These are phyloP conservation scores for Pseudocercospora cruenta DNA, from an alignment of 2,329 filamentous ascomycete genomes.

Conservation along the genomic window DNA sequence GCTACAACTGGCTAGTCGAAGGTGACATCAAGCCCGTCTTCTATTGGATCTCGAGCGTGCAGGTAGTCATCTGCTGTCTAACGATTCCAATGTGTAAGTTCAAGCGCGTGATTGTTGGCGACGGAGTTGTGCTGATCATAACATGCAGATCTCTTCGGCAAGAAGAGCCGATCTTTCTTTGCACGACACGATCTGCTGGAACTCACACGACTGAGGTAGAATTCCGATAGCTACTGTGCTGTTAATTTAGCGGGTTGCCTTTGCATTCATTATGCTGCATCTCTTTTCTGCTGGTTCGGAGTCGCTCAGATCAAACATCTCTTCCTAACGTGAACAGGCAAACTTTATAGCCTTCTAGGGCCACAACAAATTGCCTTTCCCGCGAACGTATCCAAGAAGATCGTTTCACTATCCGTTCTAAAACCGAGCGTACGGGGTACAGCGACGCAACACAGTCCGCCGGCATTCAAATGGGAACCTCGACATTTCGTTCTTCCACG, in stretches of 20 bases:
- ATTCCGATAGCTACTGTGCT: not conserved
- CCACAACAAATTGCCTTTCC: no score
- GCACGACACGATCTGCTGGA: slow-evolving; percentile 71
- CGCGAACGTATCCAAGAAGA: no score
- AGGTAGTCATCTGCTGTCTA: slow-evolving; percentile 74
- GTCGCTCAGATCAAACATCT: no score
- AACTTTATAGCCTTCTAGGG: no score
- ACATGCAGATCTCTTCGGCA: slow-evolving; percentile 72
- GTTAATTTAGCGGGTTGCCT: not conserved
- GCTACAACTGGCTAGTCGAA: slow-evolving; percentile 77
- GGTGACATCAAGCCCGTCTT: slow-evolving; percentile 68
- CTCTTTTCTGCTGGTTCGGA: no score
- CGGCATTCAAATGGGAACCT: no score
- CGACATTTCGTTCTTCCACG: no score
- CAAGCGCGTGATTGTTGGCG: not conserved
- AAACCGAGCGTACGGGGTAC: no score
- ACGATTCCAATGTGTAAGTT: slow-evolving; percentile 79
- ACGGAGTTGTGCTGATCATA: not conserved
- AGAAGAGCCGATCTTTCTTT: slow-evolving; percentile 75
- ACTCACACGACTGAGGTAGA: not conserved
- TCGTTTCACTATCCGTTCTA: no score
- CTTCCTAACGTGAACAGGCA: no score
- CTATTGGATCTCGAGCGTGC: slow-evolving; percentile 72
- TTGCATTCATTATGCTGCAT: not conserved
- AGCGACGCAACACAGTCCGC: no score